Conservation (phyloP, 176 grass and related monocot species). For the Otatea glauca region DNA sequence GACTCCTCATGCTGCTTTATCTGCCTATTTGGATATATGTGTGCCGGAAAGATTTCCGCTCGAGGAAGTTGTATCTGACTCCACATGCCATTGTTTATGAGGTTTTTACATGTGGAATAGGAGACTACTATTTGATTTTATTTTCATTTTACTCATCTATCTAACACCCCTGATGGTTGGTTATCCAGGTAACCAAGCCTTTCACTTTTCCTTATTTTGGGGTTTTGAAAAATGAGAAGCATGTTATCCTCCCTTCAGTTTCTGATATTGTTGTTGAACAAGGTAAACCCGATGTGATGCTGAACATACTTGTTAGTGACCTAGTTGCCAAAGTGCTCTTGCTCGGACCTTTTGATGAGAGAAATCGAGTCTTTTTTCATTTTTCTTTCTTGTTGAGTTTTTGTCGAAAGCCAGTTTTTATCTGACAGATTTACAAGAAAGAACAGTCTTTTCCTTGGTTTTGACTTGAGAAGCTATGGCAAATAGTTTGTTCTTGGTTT, state of each 20-base stretch:
- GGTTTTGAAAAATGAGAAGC: conserved; percentile 63
- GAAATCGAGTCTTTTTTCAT: neutral
- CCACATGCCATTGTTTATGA: conserved; percentile 65
- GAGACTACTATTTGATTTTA: conserved; percentile 5
- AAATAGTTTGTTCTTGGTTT: conserved; percentile 5
- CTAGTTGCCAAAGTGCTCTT: neutral
- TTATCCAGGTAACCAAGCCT: conserved; percentile 62
- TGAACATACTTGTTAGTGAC: neutral
- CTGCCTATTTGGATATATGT: conserved; percentile 61
- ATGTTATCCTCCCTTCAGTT: conserved; percentile 65
- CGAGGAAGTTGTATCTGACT: conserved; percentile 68
- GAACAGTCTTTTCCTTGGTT: neutral
- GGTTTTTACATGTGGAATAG: conserved; percentile 39
- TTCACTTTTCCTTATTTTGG: conserved; percentile 65
- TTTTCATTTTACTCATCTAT: neutral
- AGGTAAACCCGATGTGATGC: conserved; percentile 37
- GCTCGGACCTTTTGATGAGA: neutral
- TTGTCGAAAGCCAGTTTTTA: neutral
- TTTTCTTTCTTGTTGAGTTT: neutral
- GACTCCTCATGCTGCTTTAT: conserved; percentile 69
- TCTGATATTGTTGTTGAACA: conserved; percentile 76
- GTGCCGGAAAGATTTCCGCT: conserved; percentile 46
- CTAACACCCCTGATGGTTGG: neutral
- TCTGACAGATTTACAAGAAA: neutral
- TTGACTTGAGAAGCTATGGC: neutral